Evolutionary conservation across 2,329 filamentous ascomycete genomes (phyloP).

Genomic region (Macroventuria anomochaeta): DNA sequence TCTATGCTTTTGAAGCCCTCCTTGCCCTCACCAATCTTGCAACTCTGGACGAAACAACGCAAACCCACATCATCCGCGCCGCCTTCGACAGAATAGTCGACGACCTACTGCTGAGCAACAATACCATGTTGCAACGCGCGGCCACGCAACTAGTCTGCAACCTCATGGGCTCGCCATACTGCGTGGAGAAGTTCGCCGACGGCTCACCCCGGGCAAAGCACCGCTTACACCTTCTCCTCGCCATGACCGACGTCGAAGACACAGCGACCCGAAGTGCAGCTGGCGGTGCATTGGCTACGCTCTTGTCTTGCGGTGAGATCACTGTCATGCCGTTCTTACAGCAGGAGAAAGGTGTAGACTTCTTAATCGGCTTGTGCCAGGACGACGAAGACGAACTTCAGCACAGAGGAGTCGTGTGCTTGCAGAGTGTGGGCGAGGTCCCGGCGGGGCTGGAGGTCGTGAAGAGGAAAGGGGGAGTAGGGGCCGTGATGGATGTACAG

Average conservation of each 20-base stretch:
- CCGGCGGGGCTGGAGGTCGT: slow-evolving; percentile 45
- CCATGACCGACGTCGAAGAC: slow-evolving; percentile 86
- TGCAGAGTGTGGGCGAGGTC: slow-evolving; percentile 75
- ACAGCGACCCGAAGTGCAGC: slow-evolving; percentile 79
- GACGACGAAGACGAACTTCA: slow-evolving; percentile 72
- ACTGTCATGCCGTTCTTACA: slow-evolving; percentile 75
- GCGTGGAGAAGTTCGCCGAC: slow-evolving; percentile 73
- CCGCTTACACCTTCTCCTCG: slow-evolving; percentile 82
- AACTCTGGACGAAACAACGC: slow-evolving; percentile 69
- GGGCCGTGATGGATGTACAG: slow-evolving; percentile 72
- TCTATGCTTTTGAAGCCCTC: slow-evolving; percentile 88
- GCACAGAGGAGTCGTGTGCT: slow-evolving; percentile 74
- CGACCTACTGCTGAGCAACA: slow-evolving; percentile 79
- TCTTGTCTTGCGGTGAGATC: slow-evolving; percentile 75
- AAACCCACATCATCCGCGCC: slow-evolving; percentile 72
- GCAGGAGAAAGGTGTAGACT: slow-evolving; percentile 70
- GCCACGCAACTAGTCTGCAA: slow-evolving; percentile 92
- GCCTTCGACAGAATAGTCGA: slow-evolving; percentile 76
- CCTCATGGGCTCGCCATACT: slow-evolving; percentile 73
- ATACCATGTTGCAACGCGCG: slow-evolving; percentile 78
- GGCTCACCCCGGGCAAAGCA: slow-evolving; percentile 70
- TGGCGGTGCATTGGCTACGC: slow-evolving; percentile 83
- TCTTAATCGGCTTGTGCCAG: slow-evolving; percentile 80
- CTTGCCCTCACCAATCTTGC: slow-evolving; percentile 95
- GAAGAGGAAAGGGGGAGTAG: slow-evolving; percentile 67